Percentiles rank a stretch among this genome's conserved stretches.
phyloP scores from a whole-genome alignment of 768 basidiomycete genomes.

The Boletus rufocinnamomeus region DNA sequence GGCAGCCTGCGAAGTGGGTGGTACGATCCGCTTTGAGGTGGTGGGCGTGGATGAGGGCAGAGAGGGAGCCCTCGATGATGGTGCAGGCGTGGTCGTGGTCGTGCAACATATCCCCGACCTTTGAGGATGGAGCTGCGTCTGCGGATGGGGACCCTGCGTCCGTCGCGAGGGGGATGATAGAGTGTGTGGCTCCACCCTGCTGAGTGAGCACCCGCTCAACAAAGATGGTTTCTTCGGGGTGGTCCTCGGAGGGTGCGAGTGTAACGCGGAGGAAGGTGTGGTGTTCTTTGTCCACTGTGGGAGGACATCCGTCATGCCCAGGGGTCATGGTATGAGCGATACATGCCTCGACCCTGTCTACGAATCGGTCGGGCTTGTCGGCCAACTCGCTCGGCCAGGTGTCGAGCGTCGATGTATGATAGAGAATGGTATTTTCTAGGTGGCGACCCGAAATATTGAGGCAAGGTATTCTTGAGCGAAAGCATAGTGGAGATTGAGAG shows the following conservation, averaged over 20 bases:
- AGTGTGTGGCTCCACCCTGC: neutral
- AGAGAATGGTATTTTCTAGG: too few relatives aligned
- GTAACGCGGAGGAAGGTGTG: slow-evolving; percentile 12
- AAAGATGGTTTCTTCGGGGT: slow-evolving; percentile 9
- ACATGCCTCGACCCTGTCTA: slow-evolving; percentile 10
- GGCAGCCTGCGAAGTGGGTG: neutral
- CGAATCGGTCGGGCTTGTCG: slow-evolving; percentile 7
- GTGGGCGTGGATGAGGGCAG: slow-evolving; percentile 4
- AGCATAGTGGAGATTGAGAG: neutral
- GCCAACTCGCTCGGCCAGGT: slow-evolving; percentile 11
- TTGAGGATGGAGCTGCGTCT: neutral
- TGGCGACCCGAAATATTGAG: slow-evolving; percentile 15
- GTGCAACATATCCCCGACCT: neutral
- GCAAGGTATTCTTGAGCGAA: neutral
- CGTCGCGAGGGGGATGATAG: slow-evolving; percentile 8
- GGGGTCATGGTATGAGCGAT: slow-evolving; percentile 9
- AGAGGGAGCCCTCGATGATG: slow-evolving; percentile 6
- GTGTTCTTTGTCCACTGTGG: slow-evolving; percentile 9
- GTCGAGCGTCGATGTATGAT: slow-evolving; percentile 12
- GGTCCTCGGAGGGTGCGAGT: slow-evolving; percentile 3
- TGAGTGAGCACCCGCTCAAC: slow-evolving; percentile 12
- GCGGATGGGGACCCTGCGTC: neutral
- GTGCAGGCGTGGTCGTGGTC: slow-evolving; percentile 21
- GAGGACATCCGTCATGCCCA: neutral
- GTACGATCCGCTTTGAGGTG: slow-evolving; percentile 5